Percentiles rank a stretch among this genome's conserved stretches.
These are phyloP conservation scores for Crithidia mellificae DNA, from an alignment of 208 protist species.

Conservation along the genomic window DNA sequence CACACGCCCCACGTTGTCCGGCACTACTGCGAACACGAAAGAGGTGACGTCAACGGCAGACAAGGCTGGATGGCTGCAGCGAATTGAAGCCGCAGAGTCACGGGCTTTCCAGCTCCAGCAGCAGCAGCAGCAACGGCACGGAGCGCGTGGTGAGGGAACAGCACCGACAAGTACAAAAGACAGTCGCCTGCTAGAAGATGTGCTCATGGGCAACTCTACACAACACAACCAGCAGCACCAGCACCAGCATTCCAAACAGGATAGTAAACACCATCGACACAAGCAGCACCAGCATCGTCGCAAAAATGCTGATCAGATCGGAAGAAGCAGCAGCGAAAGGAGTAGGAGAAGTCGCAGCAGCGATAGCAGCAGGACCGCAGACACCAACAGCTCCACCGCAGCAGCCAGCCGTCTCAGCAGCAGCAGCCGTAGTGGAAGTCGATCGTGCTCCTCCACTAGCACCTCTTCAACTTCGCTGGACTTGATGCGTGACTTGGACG, in stretches of 20 bases:
- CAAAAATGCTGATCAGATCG: no score
- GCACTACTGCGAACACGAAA: neutral
- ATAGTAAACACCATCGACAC: neutral
- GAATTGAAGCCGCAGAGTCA: constrained; percentile 2
- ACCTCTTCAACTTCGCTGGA: neutral
- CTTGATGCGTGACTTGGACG: constrained; percentile 19
- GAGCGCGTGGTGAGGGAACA: neutral
- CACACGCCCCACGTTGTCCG: neutral
- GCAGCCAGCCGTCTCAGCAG: no score
- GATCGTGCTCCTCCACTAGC: neutral
- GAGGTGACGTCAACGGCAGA: no score
- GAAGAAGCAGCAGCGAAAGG: no score
- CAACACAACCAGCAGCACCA: neutral
- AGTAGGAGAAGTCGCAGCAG: no score
- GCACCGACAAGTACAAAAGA: neutral
- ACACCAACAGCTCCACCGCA: no score
- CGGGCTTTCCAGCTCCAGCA: neutral
- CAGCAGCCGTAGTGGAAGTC: neutral
- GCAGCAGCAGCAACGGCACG: neutral
- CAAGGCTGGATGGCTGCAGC: neutral
- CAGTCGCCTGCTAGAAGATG: constrained; percentile 4
- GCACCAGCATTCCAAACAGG: neutral
- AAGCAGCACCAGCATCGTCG: neutral
- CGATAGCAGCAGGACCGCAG: no score
- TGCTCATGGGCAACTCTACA: constrained; percentile 4